Percentiles rank a stretch among this genome's conserved stretches.
phyloP scores from a whole-genome alignment of 345 rosid genomes.

The Acer yangbiense region DNA sequence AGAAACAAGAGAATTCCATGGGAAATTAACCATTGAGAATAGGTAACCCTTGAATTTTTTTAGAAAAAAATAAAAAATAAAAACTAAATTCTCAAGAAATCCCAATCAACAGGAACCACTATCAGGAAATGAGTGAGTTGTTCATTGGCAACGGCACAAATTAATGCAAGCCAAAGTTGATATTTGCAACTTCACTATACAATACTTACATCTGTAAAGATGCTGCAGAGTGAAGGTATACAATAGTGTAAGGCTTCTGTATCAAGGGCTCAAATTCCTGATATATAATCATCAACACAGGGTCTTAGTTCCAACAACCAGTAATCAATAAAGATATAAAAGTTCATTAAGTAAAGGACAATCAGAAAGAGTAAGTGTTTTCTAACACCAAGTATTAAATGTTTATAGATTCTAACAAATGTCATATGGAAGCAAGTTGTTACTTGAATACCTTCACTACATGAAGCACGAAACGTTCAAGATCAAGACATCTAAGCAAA shows the following conservation, averaged over 20 bases:
- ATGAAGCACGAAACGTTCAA: slow-evolving; percentile 83
- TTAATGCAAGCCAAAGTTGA: slow-evolving; percentile 12
- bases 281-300: slow-evolving; percentile 27
- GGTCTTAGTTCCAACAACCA: slow-evolving; percentile 12
- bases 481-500: slow-evolving; percentile 90
- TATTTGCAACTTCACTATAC: slow-evolving; percentile 15
- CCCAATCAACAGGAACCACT: slow-evolving; percentile 6
- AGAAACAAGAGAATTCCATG: neutral
- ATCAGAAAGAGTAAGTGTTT: slow-evolving; percentile 8
- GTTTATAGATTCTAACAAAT: slow-evolving; percentile 13
- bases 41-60: neutral
- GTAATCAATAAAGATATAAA: neutral
- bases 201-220: slow-evolving; percentile 88
- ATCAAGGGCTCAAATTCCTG: slow-evolving; percentile 99
- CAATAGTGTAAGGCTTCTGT: slow-evolving; percentile 90
- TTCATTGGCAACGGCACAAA: neutral
- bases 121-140: neutral
- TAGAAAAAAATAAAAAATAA: neutral
- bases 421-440: slow-evolving; percentile 9
- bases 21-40: neutral
- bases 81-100: neutral
- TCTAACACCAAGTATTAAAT: neutral
- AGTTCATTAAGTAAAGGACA: slow-evolving; percentile 4
- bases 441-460: slow-evolving; percentile 63
- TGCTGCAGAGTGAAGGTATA: slow-evolving; percentile 93